phyloP scores from a whole-genome alignment of 495 filamentous ascomycete genomes.

The Lepidopterella palustris region DNA sequence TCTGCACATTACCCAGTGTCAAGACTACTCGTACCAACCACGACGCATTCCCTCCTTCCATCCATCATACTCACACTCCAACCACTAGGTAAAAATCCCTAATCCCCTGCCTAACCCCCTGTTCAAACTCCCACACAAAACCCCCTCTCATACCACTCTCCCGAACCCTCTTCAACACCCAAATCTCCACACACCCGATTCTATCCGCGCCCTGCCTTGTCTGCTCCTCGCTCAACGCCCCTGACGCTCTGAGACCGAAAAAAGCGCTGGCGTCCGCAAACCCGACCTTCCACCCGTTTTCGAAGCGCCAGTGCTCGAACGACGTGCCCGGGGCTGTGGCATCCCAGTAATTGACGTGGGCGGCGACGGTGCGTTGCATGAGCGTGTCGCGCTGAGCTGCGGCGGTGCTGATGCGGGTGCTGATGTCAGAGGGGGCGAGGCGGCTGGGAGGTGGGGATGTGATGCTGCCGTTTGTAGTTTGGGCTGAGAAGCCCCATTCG shows the following conservation, averaged over 20 bases:
- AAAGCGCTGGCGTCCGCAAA: slow-evolving; percentile 47
- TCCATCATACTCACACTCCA: slow-evolving; percentile 19
- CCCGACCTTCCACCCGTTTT: slow-evolving; percentile 48
- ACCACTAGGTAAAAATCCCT: slow-evolving; percentile 37
- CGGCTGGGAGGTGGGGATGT: slow-evolving; percentile 35
- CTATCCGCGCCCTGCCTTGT: slow-evolving; percentile 38
- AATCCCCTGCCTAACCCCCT: slow-evolving; percentile 45
- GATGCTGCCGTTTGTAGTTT: slow-evolving; percentile 40
- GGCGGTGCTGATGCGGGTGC: slow-evolving; percentile 27
- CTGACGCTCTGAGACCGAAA: slow-evolving; percentile 36
- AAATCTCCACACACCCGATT: slow-evolving; percentile 49
- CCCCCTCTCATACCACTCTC: slow-evolving; percentile 40
- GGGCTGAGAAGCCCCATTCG: slow-evolving; percentile 48
- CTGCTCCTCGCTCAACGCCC: slow-evolving; percentile 16
- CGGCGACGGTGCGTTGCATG: slow-evolving; percentile 28
- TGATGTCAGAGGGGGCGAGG: slow-evolving; percentile 33
- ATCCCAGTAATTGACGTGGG: slow-evolving; percentile 45
- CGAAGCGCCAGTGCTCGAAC: slow-evolving; percentile 47
- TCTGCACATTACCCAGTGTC: too few relatives aligned
- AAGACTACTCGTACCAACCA: too few relatives aligned
- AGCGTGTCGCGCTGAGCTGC: slow-evolving; percentile 30
- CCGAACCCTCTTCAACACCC: slow-evolving; percentile 47
- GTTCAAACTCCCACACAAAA: slow-evolving; percentile 49
- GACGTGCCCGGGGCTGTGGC: slow-evolving; percentile 34
- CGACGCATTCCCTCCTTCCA: too few relatives aligned